phyloP scores from a whole-genome alignment of 805 yeast species.

The Starmerella floricola region DNA sequence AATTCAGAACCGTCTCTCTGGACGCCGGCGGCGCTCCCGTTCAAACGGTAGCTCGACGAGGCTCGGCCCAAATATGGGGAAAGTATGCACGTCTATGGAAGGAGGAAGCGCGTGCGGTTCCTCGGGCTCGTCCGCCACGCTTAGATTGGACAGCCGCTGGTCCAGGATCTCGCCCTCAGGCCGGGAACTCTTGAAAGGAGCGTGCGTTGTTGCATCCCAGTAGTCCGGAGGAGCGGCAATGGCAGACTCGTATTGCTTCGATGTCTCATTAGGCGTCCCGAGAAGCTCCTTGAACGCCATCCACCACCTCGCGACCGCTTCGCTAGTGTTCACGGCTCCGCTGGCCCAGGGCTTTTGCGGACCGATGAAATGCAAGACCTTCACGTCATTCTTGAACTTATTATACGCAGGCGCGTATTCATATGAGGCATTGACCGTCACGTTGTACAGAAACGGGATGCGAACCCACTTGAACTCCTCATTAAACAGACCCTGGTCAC shows the following conservation, averaged over 20 bases:
- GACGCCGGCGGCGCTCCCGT: constrained; percentile 2
- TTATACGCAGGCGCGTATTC: constrained; percentile 61
- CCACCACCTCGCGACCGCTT: constrained; percentile 10
- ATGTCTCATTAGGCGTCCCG: neutral
- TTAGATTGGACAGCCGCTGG: neutral
- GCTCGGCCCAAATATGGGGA: constrained; percentile 19
- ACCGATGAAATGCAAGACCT: constrained; percentile 33
- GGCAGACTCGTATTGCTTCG: constrained; percentile 1
- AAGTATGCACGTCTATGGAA: constrained; percentile 13
- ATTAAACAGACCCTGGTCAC: constrained; percentile 83
- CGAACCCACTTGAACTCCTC: constrained; percentile 50
- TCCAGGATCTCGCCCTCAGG: constrained; percentile 13
- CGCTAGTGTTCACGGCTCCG: neutral
- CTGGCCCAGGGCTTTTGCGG: constrained; percentile 31
- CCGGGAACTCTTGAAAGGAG: constrained; percentile 17
- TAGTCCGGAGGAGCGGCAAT: constrained; percentile 18
- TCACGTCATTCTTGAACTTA: constrained; percentile 37
- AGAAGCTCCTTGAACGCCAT: neutral
- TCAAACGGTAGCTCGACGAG: constrained; percentile 22
- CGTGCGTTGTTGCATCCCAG: constrained; percentile 22
- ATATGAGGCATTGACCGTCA: constrained; percentile 48
- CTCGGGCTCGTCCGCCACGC: constrained; percentile 9
- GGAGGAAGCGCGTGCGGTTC: constrained; percentile 3
- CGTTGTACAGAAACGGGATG: constrained; percentile 73
- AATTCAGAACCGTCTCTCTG: constrained; percentile 16